phyloP scores from a whole-genome alignment of 2,329 filamentous ascomycete species.

The Sporothrix dimorphospora region DNA sequence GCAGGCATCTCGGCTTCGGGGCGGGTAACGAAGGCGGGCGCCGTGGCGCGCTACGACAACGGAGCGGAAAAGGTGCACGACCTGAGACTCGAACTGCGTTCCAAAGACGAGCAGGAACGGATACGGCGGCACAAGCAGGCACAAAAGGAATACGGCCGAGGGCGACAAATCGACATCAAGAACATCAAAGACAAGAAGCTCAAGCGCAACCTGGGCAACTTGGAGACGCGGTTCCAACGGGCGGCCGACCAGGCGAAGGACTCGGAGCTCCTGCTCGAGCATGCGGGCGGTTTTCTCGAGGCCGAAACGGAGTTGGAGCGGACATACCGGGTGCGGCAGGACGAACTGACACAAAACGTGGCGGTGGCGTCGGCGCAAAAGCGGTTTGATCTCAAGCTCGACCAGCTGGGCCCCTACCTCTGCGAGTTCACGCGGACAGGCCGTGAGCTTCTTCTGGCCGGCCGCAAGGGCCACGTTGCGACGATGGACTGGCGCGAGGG shows the following conservation, averaged over 20 bases:
- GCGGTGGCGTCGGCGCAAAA: conserved; percentile 87
- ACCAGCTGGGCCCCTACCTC: conserved; percentile 81
- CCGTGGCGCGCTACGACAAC: conserved; percentile 42
- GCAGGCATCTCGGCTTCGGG: background rate
- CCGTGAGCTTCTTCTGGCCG: conserved; percentile 79
- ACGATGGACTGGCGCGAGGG: conserved; percentile 96
- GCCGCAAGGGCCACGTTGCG: conserved; percentile 91
- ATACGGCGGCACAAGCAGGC: conserved; percentile 62
- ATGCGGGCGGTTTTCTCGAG: conserved; percentile 82
- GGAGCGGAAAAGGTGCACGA: conserved; percentile 56
- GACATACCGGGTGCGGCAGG: conserved; percentile 90
- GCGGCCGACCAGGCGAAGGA: conserved; percentile 86
- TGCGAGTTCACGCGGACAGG: conserved; percentile 92
- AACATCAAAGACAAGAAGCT: conserved; percentile 87
- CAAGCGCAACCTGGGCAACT: conserved; percentile 72
- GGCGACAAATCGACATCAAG: conserved; percentile 67
- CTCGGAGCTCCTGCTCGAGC: conserved; percentile 91
- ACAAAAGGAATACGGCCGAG: conserved; percentile 80
- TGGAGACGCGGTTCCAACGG: conserved; percentile 82
- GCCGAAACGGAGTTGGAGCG: conserved; percentile 84
- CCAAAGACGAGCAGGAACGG: conserved; percentile 56
- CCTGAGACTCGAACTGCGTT: conserved; percentile 55
- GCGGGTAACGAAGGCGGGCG: background rate
- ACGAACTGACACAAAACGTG: conserved; percentile 76
- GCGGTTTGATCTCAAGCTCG: conserved; percentile 84